Percentiles rank a stretch among this genome's conserved stretches.
These are phyloP conservation scores for Fusarium sp. DNA, from an alignment of 2,329 filamentous ascomycete species.

Conservation along the genomic window DNA sequence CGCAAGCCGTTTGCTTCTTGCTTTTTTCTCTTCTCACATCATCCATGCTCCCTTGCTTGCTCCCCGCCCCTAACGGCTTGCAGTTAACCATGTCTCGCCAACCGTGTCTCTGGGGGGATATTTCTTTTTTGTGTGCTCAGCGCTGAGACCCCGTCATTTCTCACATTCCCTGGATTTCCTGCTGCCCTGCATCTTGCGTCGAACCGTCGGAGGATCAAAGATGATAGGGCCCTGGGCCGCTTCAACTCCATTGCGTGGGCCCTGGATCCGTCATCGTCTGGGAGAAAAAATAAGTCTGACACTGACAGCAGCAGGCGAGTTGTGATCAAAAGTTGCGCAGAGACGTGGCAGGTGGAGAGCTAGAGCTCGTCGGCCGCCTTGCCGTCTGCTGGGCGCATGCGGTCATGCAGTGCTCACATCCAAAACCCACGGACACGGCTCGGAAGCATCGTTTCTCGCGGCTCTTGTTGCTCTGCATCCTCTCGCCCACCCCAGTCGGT, in stretches of 20 bases:
- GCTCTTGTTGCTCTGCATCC: not conserved
- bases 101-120: constrained; percentile 18
- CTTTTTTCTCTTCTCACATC: constrained; percentile 34
- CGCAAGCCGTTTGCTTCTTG: constrained; percentile 8
- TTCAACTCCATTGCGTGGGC: not conserved
- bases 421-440: constrained; percentile 2
- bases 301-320: constrained; percentile 15
- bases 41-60: constrained; percentile 29
- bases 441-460: constrained; percentile 10
- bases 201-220: not conserved
- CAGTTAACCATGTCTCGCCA: constrained; percentile 38
- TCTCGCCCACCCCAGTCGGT: not conserved
- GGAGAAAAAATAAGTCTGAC: constrained; percentile 2
- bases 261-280: constrained; percentile 1
- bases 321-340: constrained; percentile 10
- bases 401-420: not conserved
- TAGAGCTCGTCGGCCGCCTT: constrained; percentile 4
- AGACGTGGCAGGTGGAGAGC: constrained; percentile 7
- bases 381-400: not conserved
- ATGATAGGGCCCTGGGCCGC: not conserved
- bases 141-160: constrained; percentile 18
- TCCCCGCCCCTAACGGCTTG: constrained; percentile 30
- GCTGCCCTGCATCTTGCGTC: constrained; percentile 24
- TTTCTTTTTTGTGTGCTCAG: constrained; percentile 28
- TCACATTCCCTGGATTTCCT: constrained; percentile 30